Evolutionary conservation across 2,329 filamentous ascomycete genomes (phyloP), one percentile per base, ranked within the genome.

Genomic region (Trichoderma cornu-damae): DNA sequence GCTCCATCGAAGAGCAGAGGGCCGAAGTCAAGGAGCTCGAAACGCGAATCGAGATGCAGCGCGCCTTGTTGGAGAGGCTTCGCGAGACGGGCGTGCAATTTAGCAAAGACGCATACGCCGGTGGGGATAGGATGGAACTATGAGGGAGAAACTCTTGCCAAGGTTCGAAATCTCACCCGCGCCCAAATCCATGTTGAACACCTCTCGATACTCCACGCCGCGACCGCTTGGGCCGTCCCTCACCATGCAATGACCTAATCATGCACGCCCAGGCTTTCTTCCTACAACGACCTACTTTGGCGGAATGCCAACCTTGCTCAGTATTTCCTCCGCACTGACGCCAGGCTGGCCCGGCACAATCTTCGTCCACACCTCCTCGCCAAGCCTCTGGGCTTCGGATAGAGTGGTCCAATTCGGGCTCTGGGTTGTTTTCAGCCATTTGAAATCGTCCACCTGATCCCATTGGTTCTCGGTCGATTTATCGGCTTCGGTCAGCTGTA

Each of bases 361-460:
- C 30, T 82, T 79, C 49, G 77, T 81, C 91, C 91, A 96, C 0
- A 87, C 75, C 2, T 81, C 75, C 1, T 86, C 82, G 0, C 73
- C 63, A 11, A 93, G 73, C 22, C 80, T 79, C 55, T 86, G 75
- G 1, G 77, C 76, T 52, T 84, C 79, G 1, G 82, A 76, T 20
- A 97, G 65, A 2, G 90, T 72, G 32, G 77, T 82, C 90, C 93
- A 99, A 68, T 99, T 92, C 2, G 94, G 94, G 68, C 90, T 96
- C 28, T 84, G 83, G 58, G 89, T 90, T 14, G 82, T 79, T 71
- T 92, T 95, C 61, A 96, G 81, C 94, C 94, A 97, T 73, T 96
- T 96, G 78, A 99, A 99, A 70, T 99, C 94, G 70, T 97, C 90
- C 14, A 97, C 89, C 66, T 94, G 85, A 64, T 92, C 82, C 90